Percentiles rank a stretch among this genome's conserved stretches.
Evolutionary conservation across 2,329 filamentous ascomycete genomes (phyloP).

Genomic region (Biscogniauxia sp.): DNA sequence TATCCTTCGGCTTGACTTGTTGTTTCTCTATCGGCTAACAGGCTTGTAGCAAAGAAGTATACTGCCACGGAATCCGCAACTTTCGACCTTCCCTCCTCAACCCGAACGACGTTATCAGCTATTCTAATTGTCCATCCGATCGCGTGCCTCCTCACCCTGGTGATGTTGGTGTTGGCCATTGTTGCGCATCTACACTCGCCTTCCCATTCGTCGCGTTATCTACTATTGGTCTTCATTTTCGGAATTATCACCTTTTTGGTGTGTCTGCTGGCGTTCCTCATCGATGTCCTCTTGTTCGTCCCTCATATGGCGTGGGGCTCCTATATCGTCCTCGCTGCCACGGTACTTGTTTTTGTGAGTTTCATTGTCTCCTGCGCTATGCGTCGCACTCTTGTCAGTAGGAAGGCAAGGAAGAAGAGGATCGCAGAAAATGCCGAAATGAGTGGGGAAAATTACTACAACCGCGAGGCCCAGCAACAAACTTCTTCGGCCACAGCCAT

Average conservation of each 20-base stretch:
- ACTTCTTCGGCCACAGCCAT: conserved; percentile 38
- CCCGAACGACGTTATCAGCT: conserved; percentile 68
- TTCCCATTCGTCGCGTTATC: conserved; percentile 84
- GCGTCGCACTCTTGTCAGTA: conserved; percentile 84
- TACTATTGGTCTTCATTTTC: conserved; percentile 81
- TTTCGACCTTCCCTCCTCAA: conserved; percentile 56
- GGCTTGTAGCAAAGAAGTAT: conserved; percentile 18
- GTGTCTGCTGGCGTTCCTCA: conserved; percentile 81
- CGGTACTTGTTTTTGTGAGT: conserved; percentile 77
- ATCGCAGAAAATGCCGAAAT: conserved; percentile 95
- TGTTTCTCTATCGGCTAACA: conserved; percentile 14
- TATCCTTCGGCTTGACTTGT: neutral
- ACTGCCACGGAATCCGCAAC: conserved; percentile 23
- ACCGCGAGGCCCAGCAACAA: conserved; percentile 60
- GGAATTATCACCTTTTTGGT: conserved; percentile 81
- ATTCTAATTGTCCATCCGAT: conserved; percentile 93
- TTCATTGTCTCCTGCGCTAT: conserved; percentile 90
- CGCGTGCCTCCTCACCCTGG: conserved; percentile 78
- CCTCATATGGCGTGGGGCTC: conserved; percentile 93
- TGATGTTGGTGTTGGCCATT: conserved; percentile 77
- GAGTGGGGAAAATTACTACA: conserved; percentile 92
- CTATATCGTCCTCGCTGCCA: conserved; percentile 87
- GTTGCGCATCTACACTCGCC: conserved; percentile 84
- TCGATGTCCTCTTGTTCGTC: conserved; percentile 92
- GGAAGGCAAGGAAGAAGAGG: conserved; percentile 88